Evolutionary conservation across 345 rosid species (phyloP).

Genomic region (Populus pruinosa): DNA sequence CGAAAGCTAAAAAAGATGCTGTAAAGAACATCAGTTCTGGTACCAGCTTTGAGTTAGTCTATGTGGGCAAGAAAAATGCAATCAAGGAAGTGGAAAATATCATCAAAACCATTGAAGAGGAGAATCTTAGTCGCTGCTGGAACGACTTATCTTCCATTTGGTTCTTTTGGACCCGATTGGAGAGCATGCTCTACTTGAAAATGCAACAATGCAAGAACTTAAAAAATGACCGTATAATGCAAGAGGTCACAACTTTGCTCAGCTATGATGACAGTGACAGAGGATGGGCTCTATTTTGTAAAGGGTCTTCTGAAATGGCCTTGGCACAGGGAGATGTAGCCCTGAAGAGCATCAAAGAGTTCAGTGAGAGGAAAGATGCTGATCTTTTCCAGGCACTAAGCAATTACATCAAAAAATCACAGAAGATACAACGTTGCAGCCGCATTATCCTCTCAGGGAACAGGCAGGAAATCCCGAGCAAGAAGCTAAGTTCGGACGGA

Average conservation of each 20-base stretch:
- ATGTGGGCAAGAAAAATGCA: constrained; percentile 35
- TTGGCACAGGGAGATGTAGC: constrained; percentile 16
- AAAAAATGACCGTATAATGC: constrained; percentile 26
- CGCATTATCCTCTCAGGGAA: constrained; percentile 32
- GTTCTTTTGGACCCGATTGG: constrained; percentile 40
- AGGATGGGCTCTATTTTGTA: constrained; percentile 36
- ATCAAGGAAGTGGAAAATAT: constrained; percentile 14
- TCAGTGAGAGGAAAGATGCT: background rate
- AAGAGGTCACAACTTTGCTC: constrained; percentile 31
- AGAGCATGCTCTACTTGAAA: constrained; percentile 39
- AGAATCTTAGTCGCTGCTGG: constrained; percentile 23
- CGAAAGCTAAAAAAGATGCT: constrained; percentile 3
- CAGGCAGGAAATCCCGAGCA: constrained; percentile 22
- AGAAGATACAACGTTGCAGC: constrained; percentile 27
- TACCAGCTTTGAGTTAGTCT: constrained; percentile 24
- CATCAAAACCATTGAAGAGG: background rate
- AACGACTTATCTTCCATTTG: constrained; percentile 3
- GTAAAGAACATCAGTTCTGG: constrained; percentile 1
- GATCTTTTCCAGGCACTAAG: constrained; percentile 16
- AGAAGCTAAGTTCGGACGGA: constrained; percentile 30
- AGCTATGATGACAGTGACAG: constrained; percentile 30
- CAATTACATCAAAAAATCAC: background rate
- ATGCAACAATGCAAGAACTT: constrained; percentile 18
- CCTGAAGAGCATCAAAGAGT: constrained; percentile 6
- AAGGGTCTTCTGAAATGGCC: constrained; percentile 12